A percentile compares a stretch with the other conserved stretches of the same genome.
These are phyloP conservation scores for Colletotrichum paranaense DNA, from an alignment of 2,329 filamentous ascomycete genomes.

Conservation along the genomic window DNA sequence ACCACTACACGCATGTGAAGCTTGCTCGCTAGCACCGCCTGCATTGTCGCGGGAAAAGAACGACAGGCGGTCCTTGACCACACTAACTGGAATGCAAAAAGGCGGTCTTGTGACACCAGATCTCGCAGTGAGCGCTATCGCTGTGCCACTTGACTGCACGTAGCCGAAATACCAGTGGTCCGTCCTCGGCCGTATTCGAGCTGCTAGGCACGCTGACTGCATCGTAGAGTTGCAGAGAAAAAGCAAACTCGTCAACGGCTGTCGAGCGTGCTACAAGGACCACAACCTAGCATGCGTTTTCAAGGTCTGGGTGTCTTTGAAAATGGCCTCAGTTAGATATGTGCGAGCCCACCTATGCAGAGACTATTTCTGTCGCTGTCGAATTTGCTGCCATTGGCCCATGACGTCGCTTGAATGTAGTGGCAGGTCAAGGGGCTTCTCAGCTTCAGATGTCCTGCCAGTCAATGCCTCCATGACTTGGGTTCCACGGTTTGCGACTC, in stretches of 20 bases:
- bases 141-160: slow-evolving; percentile 24
- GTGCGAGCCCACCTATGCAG: neutral
- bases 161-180: slow-evolving; percentile 6
- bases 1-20: slow-evolving; percentile 13
- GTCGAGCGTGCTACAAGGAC: neutral
- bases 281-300: neutral
- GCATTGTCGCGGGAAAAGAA: neutral
- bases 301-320: neutral
- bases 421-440: slow-evolving; percentile 5
- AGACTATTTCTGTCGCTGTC: slow-evolving; percentile 18
- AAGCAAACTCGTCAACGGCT: neutral
- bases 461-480: slow-evolving; percentile 10
- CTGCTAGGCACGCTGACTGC: slow-evolving; percentile 21
- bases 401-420: slow-evolving; percentile 18
- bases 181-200: slow-evolving; percentile 14
- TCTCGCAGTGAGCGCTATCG: slow-evolving; percentile 8
- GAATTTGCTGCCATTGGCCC: slow-evolving; percentile 8
- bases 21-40: neutral
- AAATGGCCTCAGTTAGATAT: slow-evolving; percentile 13
- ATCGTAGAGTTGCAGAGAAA: slow-evolving; percentile 3
- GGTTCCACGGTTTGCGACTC: slow-evolving; percentile 11
- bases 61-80: neutral
- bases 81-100: neutral
- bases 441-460: slow-evolving; percentile 8
- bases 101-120: slow-evolving; percentile 22